Evolutionary conservation across 768 basidiomycete species (phyloP).

Genomic region (Calocybe cyanea): DNA sequence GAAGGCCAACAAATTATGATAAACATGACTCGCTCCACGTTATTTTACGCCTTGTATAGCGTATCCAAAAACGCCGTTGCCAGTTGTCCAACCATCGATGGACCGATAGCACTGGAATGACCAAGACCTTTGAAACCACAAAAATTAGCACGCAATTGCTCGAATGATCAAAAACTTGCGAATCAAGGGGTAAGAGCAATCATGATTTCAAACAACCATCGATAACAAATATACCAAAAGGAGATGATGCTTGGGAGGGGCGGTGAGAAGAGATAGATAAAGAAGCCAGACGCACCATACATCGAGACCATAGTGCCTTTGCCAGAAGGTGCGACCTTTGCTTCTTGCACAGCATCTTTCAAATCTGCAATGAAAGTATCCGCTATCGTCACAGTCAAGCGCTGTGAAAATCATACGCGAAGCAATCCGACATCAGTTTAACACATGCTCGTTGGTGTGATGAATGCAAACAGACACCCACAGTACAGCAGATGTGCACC

Average conservation of each 20-base stretch:
- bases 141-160: not conserved
- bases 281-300: constrained; percentile 60
- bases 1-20: no score
- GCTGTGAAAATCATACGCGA: constrained; percentile 38
- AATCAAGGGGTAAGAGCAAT: not conserved
- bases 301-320: constrained; percentile 88
- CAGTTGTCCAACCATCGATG: constrained; percentile 71
- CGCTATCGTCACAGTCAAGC: constrained; percentile 71
- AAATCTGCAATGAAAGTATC: constrained; percentile 84
- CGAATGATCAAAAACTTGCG: not conserved
- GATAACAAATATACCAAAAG: not conserved
- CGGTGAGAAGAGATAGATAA: constrained; percentile 1
- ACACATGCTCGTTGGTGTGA: not conserved
- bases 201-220: not conserved
- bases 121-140: constrained; percentile 56
- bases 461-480: constrained; percentile 31
- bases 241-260: not conserved
- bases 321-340: constrained; percentile 59
- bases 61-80: constrained; percentile 81
- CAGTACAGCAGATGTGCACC: constrained; percentile 93
- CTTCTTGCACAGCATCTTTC: constrained; percentile 69
- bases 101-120: constrained; percentile 77
- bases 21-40: no score
- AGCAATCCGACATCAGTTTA: not conserved
- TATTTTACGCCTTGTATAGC: constrained; percentile 68